A percentile compares a stretch with the other conserved stretches of the same genome.
These are phyloP conservation scores for Proliferodiscus dingleyae DNA, from an alignment of 2,329 filamentous ascomycete genomes.

Conservation along the genomic window DNA sequence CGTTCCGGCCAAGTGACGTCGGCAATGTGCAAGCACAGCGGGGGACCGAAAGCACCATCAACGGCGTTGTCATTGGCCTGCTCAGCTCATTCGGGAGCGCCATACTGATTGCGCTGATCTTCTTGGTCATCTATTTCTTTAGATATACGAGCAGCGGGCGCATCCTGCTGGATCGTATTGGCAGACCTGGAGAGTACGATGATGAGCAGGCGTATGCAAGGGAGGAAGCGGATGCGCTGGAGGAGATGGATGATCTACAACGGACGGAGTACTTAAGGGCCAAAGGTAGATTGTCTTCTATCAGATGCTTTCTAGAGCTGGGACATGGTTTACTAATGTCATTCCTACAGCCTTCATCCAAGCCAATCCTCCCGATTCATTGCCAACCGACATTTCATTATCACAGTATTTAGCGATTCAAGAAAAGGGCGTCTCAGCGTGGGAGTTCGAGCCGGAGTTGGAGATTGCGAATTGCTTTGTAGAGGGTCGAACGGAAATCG, in stretches of 20 bases:
- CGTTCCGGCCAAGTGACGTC: neutral
- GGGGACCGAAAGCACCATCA: slow-evolving; percentile 38
- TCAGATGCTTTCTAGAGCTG: neutral
- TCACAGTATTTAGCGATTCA: slow-evolving; percentile 98
- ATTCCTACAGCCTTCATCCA: slow-evolving; percentile 72
- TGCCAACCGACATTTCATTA: slow-evolving; percentile 93
- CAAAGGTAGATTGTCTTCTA: slow-evolving; percentile 62
- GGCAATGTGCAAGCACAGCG: slow-evolving; percentile 10
- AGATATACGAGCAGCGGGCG: slow-evolving; percentile 82
- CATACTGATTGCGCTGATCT: slow-evolving; percentile 72
- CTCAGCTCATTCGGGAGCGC: slow-evolving; percentile 92
- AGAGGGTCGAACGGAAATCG: slow-evolving; percentile 91
- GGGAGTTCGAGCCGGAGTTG: slow-evolving; percentile 98
- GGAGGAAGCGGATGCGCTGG: slow-evolving; percentile 92
- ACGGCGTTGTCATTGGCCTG: slow-evolving; percentile 89
- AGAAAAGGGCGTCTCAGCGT: slow-evolving; percentile 98
- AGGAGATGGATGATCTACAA: slow-evolving; percentile 91
- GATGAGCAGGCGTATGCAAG: slow-evolving; percentile 92
- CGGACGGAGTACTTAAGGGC: slow-evolving; percentile 87
- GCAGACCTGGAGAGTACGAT: slow-evolving; percentile 91
- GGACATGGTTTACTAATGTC: slow-evolving; percentile 6
- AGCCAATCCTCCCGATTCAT: slow-evolving; percentile 89
- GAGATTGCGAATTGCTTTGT: slow-evolving; percentile 99
- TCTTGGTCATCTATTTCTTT: slow-evolving; percentile 87
- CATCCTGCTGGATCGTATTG: slow-evolving; percentile 90